Evolutionary conservation across 345 rosid genomes (phyloP).

Genomic region (Dipteronia sinensis): DNA sequence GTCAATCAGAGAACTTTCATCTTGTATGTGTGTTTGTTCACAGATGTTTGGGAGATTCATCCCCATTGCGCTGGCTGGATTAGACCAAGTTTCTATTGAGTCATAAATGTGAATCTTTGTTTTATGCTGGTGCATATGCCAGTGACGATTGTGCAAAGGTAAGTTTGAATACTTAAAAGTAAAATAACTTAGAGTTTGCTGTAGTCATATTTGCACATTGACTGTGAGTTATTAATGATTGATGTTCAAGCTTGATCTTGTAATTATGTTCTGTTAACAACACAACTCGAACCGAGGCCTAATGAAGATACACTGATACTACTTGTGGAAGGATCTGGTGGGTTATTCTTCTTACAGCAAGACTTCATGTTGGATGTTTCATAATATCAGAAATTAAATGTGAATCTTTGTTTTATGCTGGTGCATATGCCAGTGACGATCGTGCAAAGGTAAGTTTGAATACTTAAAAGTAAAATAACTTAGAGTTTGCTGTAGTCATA

Average conservation of each 20-base stretch:
- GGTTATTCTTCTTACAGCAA: background rate
- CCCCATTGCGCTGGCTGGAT: conserved; percentile 1
- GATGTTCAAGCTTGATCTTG: too few species aligned
- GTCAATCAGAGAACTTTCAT: background rate
- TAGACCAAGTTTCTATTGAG: background rate
- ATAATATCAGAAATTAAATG: background rate
- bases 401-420: background rate
- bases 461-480: background rate
- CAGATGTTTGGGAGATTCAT: conserved; percentile 11
- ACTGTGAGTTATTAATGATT: background rate
- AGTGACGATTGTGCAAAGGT: background rate
- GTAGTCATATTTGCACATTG: background rate
- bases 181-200: background rate
- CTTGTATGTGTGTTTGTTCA: background rate
- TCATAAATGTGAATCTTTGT: background rate
- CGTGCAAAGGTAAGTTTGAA: background rate
- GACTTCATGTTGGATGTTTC: background rate
- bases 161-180: background rate
- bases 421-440: background rate
- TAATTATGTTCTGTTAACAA: background rate
- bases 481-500: background rate
- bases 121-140: background rate
- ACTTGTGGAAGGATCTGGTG: background rate
- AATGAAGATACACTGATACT: background rate
- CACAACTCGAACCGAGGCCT: background rate